A percentile compares a stretch with the other conserved stretches of the same genome.
These are phyloP conservation scores for Thymus mandschuricus DNA, from an alignment of 257 asterid species.

Conservation along the genomic window DNA sequence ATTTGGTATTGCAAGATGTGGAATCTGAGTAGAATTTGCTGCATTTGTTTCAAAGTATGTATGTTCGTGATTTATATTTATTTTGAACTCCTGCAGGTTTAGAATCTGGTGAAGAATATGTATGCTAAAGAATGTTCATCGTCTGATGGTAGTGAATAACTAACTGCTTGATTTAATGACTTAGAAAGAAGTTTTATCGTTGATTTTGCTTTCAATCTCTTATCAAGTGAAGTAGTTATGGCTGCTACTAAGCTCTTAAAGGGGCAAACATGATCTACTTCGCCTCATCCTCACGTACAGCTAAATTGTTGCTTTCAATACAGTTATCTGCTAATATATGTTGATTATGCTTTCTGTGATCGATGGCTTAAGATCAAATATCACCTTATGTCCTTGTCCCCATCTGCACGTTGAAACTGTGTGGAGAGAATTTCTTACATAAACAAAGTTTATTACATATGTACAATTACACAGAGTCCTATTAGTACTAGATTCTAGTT, in stretches of 20 bases:
- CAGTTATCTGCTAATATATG: neutral
- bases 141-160: neutral
- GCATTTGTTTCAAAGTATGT: neutral
- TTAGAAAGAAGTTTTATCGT: neutral
- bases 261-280: neutral
- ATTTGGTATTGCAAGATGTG: conserved; percentile 16
- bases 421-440: neutral
- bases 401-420: neutral
- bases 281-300: neutral
- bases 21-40: conserved; percentile 19
- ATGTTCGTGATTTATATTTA: neutral
- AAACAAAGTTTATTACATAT: neutral
- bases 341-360: neutral
- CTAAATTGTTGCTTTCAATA: neutral
- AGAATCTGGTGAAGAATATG: neutral
- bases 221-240: neutral
- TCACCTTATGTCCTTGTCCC: neutral
- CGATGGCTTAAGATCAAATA: neutral
- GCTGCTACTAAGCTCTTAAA: neutral
- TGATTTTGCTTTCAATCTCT: conserved; percentile 10
- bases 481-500: neutral
- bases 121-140: neutral
- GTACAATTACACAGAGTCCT: neutral
- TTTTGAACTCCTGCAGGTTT: neutral
- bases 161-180: neutral